A percentile compares a stretch with the other conserved stretches of the same genome.
Evolutionary conservation across 208 protist genomes (phyloP).

Genomic region (Leishmania turanica): DNA sequence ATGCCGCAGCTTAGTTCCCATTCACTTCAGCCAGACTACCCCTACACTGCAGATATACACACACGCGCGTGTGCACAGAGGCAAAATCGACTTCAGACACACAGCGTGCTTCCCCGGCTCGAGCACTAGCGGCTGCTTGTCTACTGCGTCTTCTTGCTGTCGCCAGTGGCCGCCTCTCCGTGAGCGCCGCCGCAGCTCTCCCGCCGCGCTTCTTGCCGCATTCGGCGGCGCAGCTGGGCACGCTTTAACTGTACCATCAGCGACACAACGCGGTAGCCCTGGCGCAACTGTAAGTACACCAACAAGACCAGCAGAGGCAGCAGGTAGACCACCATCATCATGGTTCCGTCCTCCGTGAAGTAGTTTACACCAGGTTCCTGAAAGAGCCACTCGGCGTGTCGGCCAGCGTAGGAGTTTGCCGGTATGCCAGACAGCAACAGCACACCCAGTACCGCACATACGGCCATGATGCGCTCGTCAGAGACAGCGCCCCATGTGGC

Average conservation of each 20-base stretch:
- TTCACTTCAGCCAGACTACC: neutral
- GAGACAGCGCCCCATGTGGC: conserved; percentile 37
- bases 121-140: neutral
- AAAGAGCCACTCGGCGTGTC: conserved; percentile 41
- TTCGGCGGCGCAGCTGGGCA: conserved; percentile 16
- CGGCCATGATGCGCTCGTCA: conserved; percentile 41
- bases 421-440: conserved; percentile 36
- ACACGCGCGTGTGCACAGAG: neutral
- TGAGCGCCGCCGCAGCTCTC: neutral
- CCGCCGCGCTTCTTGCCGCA: conserved; percentile 13
- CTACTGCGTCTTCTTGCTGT: conserved; percentile 23
- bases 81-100: neutral
- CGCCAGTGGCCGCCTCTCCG: neutral
- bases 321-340: conserved; percentile 63
- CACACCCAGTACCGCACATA: conserved; percentile 13
- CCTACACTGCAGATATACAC: neutral
- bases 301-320: conserved; percentile 56
- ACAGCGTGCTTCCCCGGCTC: neutral
- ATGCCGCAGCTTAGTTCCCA: neutral
- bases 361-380: conserved; percentile 58
- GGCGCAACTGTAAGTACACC: conserved; percentile 40
- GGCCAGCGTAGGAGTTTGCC: conserved; percentile 13
- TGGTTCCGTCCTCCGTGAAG: conserved; percentile 70
- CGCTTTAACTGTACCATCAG: conserved; percentile 35
- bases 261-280: conserved; percentile 32